A percentile compares a stretch with the other conserved stretches of the same genome.
Evolutionary conservation across 1,284 basidiomycete genomes (phyloP).

Genomic region (Ganoderma sinense): DNA sequence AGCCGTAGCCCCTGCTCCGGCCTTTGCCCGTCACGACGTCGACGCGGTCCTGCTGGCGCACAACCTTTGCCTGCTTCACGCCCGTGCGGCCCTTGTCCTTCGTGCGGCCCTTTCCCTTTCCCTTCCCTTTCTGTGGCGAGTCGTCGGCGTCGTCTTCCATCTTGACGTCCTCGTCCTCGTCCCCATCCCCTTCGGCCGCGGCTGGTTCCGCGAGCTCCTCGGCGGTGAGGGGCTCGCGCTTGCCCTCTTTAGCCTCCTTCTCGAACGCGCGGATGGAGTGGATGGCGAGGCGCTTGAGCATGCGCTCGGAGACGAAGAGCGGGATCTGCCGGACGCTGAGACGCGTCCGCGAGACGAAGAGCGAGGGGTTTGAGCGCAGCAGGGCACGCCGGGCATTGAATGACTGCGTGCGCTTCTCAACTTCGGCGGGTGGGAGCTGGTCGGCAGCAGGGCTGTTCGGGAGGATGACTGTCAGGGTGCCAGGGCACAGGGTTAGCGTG

Average conservation of each 20-base stretch:
- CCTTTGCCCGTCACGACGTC: conserved; percentile 90
- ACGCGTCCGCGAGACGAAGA: conserved; percentile 95
- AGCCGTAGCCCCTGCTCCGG: conserved; percentile 93
- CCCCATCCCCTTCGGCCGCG: conserved; percentile 33
- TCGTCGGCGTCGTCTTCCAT: conserved; percentile 43
- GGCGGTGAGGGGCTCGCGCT: conserved; percentile 66
- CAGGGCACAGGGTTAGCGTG: neutral
- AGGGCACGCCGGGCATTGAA: conserved; percentile 85
- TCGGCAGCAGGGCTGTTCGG: conserved; percentile 85
- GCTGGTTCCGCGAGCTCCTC: conserved; percentile 72
- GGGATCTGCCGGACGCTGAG: conserved; percentile 94
- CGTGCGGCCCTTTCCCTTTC: conserved; percentile 22
- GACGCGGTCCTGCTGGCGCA: conserved; percentile 86
- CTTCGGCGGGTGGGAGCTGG: conserved; percentile 71
- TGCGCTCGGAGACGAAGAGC: conserved; percentile 87
- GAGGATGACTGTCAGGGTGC: conserved; percentile 72
- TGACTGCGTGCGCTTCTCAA: conserved; percentile 84
- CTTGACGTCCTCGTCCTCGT: conserved; percentile 35
- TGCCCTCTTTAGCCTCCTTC: conserved; percentile 75
- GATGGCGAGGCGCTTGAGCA: conserved; percentile 88
- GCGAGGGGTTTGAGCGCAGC: conserved; percentile 89
- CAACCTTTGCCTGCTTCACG: conserved; percentile 91
- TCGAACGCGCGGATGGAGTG: conserved; percentile 86
- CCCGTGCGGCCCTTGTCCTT: conserved; percentile 58
- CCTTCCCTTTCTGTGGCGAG: conserved; percentile 38